phyloP scores from a whole-genome alignment of 2,329 filamentous ascomycete species.

The Magnaporthiopsis rhizophila region DNA sequence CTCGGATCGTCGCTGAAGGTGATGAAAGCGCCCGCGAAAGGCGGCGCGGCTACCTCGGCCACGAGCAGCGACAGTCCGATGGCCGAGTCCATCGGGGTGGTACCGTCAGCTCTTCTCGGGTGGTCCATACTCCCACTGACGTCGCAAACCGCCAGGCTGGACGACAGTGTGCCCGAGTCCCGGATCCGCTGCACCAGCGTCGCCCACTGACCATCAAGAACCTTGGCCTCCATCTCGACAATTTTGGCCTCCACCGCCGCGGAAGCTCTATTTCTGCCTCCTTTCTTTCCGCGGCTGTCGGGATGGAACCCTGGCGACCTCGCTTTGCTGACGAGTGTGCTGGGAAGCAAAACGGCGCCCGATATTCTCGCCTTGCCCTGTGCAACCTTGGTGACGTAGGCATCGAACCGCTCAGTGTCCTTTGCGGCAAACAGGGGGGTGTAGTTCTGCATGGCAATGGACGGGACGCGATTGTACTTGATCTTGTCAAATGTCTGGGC shows the following conservation, averaged over 20 bases:
- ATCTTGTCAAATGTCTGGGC: constrained; percentile 39
- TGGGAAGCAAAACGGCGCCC: constrained; percentile 46
- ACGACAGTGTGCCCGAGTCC: constrained; percentile 43
- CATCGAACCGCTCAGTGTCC: constrained; percentile 39
- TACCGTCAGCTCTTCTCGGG: constrained; percentile 34
- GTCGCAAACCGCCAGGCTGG: constrained; percentile 49
- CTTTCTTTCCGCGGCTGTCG: background rate
- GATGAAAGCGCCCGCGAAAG: constrained; percentile 47
- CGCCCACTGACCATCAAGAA: constrained; percentile 46
- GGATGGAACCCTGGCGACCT: background rate
- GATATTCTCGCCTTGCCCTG: constrained; percentile 42
- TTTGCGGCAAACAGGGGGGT: constrained; percentile 38
- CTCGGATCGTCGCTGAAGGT: constrained; percentile 37
- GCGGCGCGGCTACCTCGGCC: constrained; percentile 41
- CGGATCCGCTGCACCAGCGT: constrained; percentile 48
- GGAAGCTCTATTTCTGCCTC: background rate
- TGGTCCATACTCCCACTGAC: constrained; percentile 44
- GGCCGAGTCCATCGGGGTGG: constrained; percentile 41
- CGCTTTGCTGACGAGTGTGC: constrained; percentile 31
- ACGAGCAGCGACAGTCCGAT: constrained; percentile 50
- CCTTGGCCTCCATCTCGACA: constrained; percentile 24
- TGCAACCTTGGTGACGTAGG: constrained; percentile 41
- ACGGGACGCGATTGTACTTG: constrained; percentile 49
- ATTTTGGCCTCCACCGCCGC: constrained; percentile 23
- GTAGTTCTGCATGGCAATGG: constrained; percentile 48